Base-by-base conservation (phyloP, 2,329 filamentous ascomycete genomes). In the Aspergillus calidoustus region DNA sequence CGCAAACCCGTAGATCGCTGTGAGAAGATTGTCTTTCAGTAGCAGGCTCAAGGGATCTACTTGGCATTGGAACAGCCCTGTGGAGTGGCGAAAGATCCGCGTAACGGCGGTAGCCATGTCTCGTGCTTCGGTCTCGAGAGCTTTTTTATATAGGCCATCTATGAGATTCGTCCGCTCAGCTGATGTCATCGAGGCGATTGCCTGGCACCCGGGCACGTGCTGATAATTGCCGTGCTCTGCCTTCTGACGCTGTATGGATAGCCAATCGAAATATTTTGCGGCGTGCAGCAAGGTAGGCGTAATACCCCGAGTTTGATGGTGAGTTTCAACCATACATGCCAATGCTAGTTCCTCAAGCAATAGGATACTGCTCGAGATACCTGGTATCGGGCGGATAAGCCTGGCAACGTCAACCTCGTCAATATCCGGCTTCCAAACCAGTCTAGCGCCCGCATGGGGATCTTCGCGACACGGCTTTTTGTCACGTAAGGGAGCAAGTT, bases 41-140 rank as follows among this genome's bases (percentile, higher is more conserved):
- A 72, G 63, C 3, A 69, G 8, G 25, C 65, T 65, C 19, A 71
- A 57, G 0, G 66, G 57, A 3, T 67, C 59, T 3, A 57, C 17
- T n/a, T 60, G 28, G 2, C 51, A 22, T 1, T 25, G 7, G 7
- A 60, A 60, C 22, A 60, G 15, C 2, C 25, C 30, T 2, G 25
- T 25, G 7, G 43, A 34, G 13, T 47, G 13, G 3, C 44, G n/a
- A 23, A 11, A 54, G 19, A 59, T 41, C 8, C 57, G 50, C 15
- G 22, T 41, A 30, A 59, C 43, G 0, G 50, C 49, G 3, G 57
- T 59, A 2, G 57, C 57, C 8, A 59, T 22, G 7, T 38, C 7
- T 5, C 38, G 34, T 7, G 34, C 57, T 3, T 43, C 13, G 9
- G 50, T 52, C 3, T 48, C 17, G 28, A 52, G 22, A 13, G 50